These are phyloP conservation scores for Ambrosiella xylebori DNA, from an alignment of 2,329 filamentous ascomycete genomes.

Conservation along the genomic window DNA sequence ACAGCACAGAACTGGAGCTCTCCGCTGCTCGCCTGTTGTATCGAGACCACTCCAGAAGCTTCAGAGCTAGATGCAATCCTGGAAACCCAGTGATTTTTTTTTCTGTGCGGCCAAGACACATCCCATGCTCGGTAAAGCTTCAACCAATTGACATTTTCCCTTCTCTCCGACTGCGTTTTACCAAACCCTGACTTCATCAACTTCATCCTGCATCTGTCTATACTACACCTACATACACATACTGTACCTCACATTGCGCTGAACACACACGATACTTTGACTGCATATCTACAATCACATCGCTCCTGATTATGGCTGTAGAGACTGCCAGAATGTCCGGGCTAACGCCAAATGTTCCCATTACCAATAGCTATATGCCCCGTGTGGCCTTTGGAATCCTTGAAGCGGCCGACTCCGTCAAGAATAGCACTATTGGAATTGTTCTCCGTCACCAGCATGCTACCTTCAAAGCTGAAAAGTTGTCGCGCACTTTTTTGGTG, in stretches of 20 bases:
- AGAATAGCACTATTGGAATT: conserved; percentile 48
- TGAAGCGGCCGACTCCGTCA: conserved; percentile 38
- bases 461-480: conserved; percentile 63
- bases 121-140: not conserved
- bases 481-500: conserved; percentile 77
- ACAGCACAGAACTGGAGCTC: not conserved
- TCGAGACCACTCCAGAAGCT: not conserved
- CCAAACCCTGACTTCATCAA: not conserved
- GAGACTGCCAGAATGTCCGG: conserved; percentile 6
- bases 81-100: not conserved
- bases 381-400: conserved; percentile 47
- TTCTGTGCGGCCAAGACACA: not conserved
- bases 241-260: not conserved
- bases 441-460: conserved; percentile 75
- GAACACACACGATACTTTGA: not conserved
- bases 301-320: not conserved
- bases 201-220: not conserved
- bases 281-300: not conserved
- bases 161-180: not conserved
- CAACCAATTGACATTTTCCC: not conserved
- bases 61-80: not conserved
- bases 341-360: conserved; percentile 5
- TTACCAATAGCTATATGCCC: conserved; percentile 32
- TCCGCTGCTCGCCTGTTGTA: not conserved
- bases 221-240: not conserved